Evolutionary conservation across 805 yeast genomes (phyloP), one percentile per base, ranked within the genome.

Genomic region (Komagataella mondaviorum): DNA sequence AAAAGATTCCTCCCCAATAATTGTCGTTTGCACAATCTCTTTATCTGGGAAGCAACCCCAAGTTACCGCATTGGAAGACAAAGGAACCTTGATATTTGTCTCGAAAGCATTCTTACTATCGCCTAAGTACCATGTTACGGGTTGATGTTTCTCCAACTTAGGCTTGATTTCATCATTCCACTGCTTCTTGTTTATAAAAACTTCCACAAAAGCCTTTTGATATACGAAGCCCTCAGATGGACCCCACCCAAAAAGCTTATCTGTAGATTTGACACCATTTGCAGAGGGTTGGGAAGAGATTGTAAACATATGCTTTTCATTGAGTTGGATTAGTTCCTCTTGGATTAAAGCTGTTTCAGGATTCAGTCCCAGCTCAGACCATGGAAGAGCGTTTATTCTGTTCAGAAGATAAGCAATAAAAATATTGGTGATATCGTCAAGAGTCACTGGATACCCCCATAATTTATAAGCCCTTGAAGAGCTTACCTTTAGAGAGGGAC

Each of bases 1-100:
- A 71, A 93, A 91, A 1, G 97, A 88, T 59, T 89, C 96, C 58
- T 81, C 85, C 62, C 90, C 96, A 52, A 93, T 82, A 55, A 90
- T 84, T 0, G 99, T 93, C 0, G 97, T 86, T 65, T 90, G 97
- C 44, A 88, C 78, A 44, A 89, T 83, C 62, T 88, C 96, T 56
- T 89, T 79, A 65, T 83, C 83, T 6, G 95, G 95, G 74, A 93
- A 91, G 2, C 86, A 96, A 55, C 98, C 99, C 99, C 99, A 93
- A 1, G 99, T 93, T 6, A 93, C 95, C 23, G 93, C 96, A 56
- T 83, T 84, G 47, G 88, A 81, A 39, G 78, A 67, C n/a, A 8
- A 30, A 14, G 68, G 72, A 1, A 70, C 63, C 1, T 72, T 71
- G 60, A 83, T 67, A 58, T 85, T 88, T 2, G 93, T 77, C 24